Percentiles rank a stretch among this genome's conserved stretches.
These are phyloP conservation scores for Venturia carpophila DNA, from an alignment of 2,329 filamentous ascomycete genomes.

Conservation along the genomic window DNA sequence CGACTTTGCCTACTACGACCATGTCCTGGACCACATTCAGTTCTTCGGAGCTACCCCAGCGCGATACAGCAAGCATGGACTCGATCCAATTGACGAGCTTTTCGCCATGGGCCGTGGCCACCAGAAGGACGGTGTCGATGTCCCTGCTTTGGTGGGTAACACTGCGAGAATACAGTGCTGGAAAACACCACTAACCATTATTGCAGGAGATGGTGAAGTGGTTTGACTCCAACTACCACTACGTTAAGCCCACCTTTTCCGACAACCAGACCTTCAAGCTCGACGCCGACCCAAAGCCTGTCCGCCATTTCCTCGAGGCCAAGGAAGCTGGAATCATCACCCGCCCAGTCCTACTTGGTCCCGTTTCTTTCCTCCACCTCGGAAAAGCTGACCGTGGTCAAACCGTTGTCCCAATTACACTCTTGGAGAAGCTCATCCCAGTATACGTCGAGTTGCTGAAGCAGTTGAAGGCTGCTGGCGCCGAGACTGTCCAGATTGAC, in stretches of 20 bases:
- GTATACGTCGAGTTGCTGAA: constrained; percentile 88
- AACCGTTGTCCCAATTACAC: constrained; percentile 83
- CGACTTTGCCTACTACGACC: constrained; percentile 98
- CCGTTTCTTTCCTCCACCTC: constrained; percentile 94
- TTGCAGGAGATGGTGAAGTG: constrained; percentile 95
- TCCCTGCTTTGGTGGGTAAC: constrained; percentile 61
- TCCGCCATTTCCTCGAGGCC: constrained; percentile 89
- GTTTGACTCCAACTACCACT: constrained; percentile 99
- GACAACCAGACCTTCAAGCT: constrained; percentile 97
- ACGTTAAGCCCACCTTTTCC: constrained; percentile 98
- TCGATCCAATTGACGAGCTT: constrained; percentile 89
- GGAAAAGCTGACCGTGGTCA: constrained; percentile 97
- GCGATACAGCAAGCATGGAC: constrained; percentile 84
- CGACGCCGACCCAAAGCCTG: constrained; percentile 78
- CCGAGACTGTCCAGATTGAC: constrained; percentile 94
- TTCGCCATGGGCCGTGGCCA: constrained; percentile 99
- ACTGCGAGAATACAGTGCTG: too few species aligned
- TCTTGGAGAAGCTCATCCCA: constrained; percentile 87
- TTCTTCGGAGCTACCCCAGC: constrained; percentile 90
- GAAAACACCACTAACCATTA: constrained; percentile 17
- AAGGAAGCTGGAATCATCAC: constrained; percentile 93
- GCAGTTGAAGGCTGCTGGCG: constrained; percentile 93
- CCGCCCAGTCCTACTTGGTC: constrained; percentile 88
- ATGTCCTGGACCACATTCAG: constrained; percentile 96
- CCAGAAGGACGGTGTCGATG: constrained; percentile 90